Conservation (phyloP, 192 early-diverging fungal genomes). For the Entomortierella parvispora region DNA sequence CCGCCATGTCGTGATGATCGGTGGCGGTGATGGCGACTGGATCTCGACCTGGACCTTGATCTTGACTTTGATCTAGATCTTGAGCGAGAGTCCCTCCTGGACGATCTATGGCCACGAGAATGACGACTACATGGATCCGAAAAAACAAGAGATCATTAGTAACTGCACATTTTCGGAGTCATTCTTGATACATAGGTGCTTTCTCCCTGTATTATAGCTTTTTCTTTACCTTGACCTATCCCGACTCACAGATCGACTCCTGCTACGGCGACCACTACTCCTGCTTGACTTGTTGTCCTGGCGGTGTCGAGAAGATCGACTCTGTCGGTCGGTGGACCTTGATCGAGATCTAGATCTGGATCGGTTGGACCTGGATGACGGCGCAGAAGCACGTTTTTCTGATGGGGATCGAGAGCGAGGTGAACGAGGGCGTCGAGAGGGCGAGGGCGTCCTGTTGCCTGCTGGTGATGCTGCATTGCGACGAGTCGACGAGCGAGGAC, state of each 20-base stretch:
- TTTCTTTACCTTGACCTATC: not conserved
- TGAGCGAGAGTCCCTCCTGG: conserved; percentile 4
- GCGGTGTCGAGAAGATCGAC: not conserved
- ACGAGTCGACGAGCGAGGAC: conserved; percentile 7
- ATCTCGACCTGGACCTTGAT: conserved; percentile 27
- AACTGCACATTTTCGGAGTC: not conserved
- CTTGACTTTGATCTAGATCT: conserved; percentile 4
- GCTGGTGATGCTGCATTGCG: not conserved
- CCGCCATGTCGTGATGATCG: conserved; percentile 1
- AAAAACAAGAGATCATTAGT: not conserved
- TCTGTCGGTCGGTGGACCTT: conserved; percentile 1
- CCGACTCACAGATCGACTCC: conserved; percentile 13
- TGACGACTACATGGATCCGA: conserved; percentile 1
- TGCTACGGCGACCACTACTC: conserved; percentile 8
- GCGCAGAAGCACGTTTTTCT: not conserved
- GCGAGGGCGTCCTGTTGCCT: not conserved
- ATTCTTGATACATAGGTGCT: not conserved
- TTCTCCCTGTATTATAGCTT: conserved; percentile 1
- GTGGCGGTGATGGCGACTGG: conserved; percentile 7
- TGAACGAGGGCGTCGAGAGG: conserved; percentile 5
- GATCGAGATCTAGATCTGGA: conserved; percentile 10
- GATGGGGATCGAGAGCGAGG: conserved; percentile 1
- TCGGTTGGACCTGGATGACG: too few relatives aligned
- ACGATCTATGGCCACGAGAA: conserved; percentile 6
- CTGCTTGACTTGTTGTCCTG: not conserved